A percentile compares a stretch with the other conserved stretches of the same genome.
These are phyloP conservation scores for Kwoniella mangroviensis DNA, from an alignment of 768 basidiomycete species.

Conservation along the genomic window DNA sequence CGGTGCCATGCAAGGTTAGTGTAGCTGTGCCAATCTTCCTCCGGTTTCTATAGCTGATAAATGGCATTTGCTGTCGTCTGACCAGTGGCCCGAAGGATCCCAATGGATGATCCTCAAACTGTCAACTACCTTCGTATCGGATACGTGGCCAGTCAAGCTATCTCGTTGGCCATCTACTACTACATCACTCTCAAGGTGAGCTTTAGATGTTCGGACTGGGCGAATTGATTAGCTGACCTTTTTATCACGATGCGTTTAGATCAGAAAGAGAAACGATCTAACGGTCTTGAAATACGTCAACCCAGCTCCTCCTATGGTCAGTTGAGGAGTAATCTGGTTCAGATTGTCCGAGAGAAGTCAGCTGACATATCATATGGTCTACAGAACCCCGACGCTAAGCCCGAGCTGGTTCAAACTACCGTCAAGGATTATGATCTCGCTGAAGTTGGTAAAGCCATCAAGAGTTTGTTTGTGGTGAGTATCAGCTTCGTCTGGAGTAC, in stretches of 20 bases:
- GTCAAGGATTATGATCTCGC: conserved; percentile 89
- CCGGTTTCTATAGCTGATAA: conserved; percentile 1
- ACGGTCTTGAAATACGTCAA: conserved; percentile 97
- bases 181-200: conserved; percentile 74
- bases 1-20: conserved; percentile 84
- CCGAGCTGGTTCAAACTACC: conserved; percentile 82
- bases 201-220: not conserved
- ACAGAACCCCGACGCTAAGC: conserved; percentile 62
- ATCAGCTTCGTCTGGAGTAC: not conserved
- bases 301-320: conserved; percentile 73
- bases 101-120: conserved; percentile 83
- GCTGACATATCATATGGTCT: conserved; percentile 53
- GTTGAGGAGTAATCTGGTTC: too few relatives aligned
- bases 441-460: conserved; percentile 73
- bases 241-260: conserved; percentile 62
- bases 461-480: conserved; percentile 58
- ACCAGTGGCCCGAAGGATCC: conserved; percentile 84
- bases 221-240: not conserved
- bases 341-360: not conserved
- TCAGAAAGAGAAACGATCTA: conserved; percentile 93
- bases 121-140: conserved; percentile 81
- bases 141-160: conserved; percentile 74
- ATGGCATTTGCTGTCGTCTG: conserved; percentile 4
- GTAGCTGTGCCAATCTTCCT: conserved; percentile 1
- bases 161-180: conserved; percentile 78